phyloP scores from a whole-genome alignment of 495 filamentous ascomycete species.

The Xylaria curta region DNA sequence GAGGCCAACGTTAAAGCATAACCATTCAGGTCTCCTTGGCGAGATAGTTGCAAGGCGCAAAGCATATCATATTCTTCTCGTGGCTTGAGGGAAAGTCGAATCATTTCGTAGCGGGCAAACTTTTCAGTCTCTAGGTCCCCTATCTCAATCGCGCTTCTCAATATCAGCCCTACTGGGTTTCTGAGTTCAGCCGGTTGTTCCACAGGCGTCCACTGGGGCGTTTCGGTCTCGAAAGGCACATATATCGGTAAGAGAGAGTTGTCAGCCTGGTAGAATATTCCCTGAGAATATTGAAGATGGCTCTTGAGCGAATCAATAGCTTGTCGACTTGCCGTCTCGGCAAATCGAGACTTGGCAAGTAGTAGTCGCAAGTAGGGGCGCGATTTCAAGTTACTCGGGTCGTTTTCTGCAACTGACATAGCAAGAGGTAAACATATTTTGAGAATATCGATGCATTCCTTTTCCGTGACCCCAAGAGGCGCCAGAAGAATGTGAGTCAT shows the following conservation, averaged over 20 bases:
- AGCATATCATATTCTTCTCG: slow-evolving; percentile 11
- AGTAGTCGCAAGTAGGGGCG: slow-evolving; percentile 18
- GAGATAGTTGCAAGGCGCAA: slow-evolving; percentile 19
- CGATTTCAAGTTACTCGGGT: slow-evolving; percentile 20
- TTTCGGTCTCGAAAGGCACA: slow-evolving; percentile 9
- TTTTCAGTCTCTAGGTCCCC: slow-evolving; percentile 21
- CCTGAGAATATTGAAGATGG: slow-evolving; percentile 18
- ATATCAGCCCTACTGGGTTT: slow-evolving; percentile 12
- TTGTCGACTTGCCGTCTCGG: slow-evolving; percentile 20
- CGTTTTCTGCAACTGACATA: slow-evolving; percentile 20
- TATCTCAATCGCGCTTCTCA: slow-evolving; percentile 22
- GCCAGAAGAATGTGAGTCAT: slow-evolving; percentile 21
- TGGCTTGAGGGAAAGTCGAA: slow-evolving; percentile 11
- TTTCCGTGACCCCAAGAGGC: slow-evolving; percentile 10
- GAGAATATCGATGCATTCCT: slow-evolving; percentile 21
- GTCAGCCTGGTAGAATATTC: slow-evolving; percentile 13
- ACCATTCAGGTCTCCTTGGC: slow-evolving; percentile 17
- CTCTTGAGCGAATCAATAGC: slow-evolving; percentile 8
- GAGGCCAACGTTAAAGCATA: slow-evolving; percentile 13
- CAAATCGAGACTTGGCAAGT: slow-evolving; percentile 24
- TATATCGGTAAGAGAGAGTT: slow-evolving; percentile 16
- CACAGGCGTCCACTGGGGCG: slow-evolving; percentile 12
- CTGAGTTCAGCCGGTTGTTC: slow-evolving; percentile 16
- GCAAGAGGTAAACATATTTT: slow-evolving; percentile 23
- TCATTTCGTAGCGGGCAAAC: slow-evolving; percentile 17